Conservation (phyloP, 306 rosid genomes). For the Lathyrus sativus region DNA sequence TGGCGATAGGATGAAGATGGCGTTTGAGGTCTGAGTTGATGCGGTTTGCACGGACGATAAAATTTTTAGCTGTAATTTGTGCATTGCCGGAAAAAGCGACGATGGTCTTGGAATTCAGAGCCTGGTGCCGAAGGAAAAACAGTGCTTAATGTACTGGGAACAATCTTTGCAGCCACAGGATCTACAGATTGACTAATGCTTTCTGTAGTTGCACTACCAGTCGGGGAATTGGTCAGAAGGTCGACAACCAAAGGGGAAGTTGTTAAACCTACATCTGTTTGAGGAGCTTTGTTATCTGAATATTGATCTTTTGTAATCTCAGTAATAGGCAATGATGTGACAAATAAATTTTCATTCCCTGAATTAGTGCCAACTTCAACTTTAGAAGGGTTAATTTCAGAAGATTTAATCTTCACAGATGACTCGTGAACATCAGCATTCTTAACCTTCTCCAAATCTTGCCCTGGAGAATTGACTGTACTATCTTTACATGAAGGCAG, state of each 20-base stretch:
- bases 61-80: no score
- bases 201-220: constrained; percentile 42
- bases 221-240: constrained; percentile 47
- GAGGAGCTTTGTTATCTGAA: constrained; percentile 44
- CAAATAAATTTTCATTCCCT: constrained; percentile 37
- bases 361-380: constrained; percentile 39
- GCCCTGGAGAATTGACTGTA: constrained; percentile 43
- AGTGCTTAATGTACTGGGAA: constrained; percentile 40
- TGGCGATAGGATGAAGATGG: no score
- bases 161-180: constrained; percentile 47
- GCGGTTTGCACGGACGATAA: no score
- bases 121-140: constrained; percentile 45
- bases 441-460: constrained; percentile 50
- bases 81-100: no score
- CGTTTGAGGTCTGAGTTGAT: no score
- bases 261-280: constrained; percentile 42
- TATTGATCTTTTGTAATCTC: constrained; percentile 48
- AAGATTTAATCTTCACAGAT: constrained; percentile 42
- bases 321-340: constrained; percentile 38
- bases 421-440: constrained; percentile 41
- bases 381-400: constrained; percentile 42
- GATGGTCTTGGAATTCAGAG: constrained; percentile 55
- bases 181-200: constrained; percentile 35
- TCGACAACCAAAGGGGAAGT: constrained; percentile 43
- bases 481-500: constrained; percentile 48